A percentile compares a stretch with the other conserved stretches of the same genome.
These are phyloP conservation scores for Coniochaeta hoffmannii DNA, from an alignment of 2,329 filamentous ascomycete species.

Conservation along the genomic window DNA sequence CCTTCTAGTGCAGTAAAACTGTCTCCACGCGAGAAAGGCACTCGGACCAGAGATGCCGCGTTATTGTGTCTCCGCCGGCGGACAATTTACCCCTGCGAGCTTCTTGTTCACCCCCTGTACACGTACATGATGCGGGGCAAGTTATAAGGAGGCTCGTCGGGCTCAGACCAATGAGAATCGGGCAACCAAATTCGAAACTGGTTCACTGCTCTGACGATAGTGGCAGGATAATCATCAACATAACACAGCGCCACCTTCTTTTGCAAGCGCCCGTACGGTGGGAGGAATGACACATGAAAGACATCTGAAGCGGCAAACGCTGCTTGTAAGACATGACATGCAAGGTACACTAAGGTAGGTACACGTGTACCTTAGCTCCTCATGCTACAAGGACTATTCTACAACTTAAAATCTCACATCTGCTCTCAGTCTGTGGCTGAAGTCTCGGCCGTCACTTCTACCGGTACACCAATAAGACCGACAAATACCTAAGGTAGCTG, in stretches of 20 bases:
- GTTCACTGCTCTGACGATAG: background rate
- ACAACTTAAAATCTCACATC: background rate
- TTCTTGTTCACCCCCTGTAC: background rate
- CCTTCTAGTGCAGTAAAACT: constrained; percentile 2
- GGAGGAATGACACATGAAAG: background rate
- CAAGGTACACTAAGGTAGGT: background rate
- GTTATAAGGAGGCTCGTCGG: background rate
- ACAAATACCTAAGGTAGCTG: background rate
- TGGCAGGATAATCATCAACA: background rate
- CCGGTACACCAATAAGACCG: background rate
- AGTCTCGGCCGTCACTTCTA: background rate
- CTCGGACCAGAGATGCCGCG: constrained; percentile 4
- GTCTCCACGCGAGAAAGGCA: background rate
- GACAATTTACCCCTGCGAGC: background rate
- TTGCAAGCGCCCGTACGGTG: background rate
- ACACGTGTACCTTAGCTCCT: background rate
- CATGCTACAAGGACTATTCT: background rate
- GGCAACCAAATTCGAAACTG: background rate
- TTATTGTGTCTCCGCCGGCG: background rate
- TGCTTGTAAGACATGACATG: background rate
- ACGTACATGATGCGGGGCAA: background rate
- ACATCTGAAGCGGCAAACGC: background rate
- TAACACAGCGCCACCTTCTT: background rate
- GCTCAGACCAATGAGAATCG: background rate
- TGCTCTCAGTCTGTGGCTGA: background rate